A percentile compares a stretch with the other conserved stretches of the same genome.
Conservation (phyloP, 73 alveolate genomes). For the Halteria grandinella region DNA sequence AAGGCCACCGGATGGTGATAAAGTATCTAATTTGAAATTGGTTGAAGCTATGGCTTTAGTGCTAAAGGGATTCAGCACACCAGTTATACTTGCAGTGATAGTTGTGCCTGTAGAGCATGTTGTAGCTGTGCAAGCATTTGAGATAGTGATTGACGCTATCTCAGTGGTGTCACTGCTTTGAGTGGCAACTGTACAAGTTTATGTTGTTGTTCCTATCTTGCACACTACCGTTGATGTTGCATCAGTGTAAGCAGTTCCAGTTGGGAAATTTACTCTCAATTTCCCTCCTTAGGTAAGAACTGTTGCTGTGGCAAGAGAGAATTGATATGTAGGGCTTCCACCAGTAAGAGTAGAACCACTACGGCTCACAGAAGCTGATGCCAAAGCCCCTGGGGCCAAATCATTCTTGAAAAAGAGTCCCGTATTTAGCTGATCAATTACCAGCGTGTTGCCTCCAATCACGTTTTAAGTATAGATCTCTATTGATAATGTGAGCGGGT, state of each 20-base stretch:
- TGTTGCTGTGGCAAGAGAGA: conserved; percentile 28
- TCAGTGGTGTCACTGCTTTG: neutral
- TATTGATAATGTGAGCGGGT: conserved; percentile 27
- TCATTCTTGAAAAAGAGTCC: conserved; percentile 12
- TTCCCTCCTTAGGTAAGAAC: conserved; percentile 11
- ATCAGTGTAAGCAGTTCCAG: conserved; percentile 4
- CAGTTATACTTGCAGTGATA: neutral
- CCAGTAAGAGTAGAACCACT: conserved; percentile 46
- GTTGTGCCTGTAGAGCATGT: conserved; percentile 11
- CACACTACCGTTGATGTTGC: conserved; percentile 8
- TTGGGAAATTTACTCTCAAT: conserved; percentile 7
- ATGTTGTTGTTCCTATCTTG: neutral
- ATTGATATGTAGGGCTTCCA: conserved; percentile 37
- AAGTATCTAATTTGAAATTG: neutral
- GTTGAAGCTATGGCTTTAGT: conserved; percentile 9
- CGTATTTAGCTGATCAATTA: neutral
- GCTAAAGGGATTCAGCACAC: conserved; percentile 24
- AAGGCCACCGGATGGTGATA: conserved; percentile 29
- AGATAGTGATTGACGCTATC: neutral
- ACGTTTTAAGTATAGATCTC: conserved; percentile 6
- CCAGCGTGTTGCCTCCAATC: neutral
- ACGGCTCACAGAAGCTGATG: neutral
- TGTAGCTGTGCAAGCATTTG: neutral
- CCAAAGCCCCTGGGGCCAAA: conserved; percentile 41
- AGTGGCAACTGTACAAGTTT: conserved; percentile 30